Percentiles rank a stretch among this genome's conserved stretches.
These are phyloP conservation scores for Pseudonitzschia multiseries DNA, from an alignment of 108 stramenopile genomes.

Conservation along the genomic window DNA sequence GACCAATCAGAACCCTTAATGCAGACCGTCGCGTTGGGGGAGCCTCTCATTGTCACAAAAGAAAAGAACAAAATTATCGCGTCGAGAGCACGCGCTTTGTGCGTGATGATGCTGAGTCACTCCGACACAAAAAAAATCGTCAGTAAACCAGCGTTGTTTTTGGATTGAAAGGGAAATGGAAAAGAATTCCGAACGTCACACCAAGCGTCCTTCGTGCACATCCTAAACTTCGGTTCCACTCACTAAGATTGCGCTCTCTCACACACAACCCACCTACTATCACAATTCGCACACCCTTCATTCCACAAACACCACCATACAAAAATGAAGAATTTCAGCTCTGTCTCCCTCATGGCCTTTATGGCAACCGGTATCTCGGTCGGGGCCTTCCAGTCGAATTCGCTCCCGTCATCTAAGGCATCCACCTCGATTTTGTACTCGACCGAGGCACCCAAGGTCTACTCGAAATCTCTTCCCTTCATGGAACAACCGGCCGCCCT, in stretches of 20 bases:
- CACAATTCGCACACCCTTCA: neutral
- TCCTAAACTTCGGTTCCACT: neutral
- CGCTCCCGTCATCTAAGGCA: neutral
- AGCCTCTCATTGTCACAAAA: neutral
- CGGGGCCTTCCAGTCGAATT: neutral
- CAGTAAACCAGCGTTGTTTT: neutral
- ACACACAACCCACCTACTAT: neutral
- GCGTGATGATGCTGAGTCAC: neutral
- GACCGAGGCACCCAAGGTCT: neutral
- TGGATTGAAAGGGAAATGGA: neutral
- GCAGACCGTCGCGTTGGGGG: neutral
- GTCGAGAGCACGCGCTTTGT: neutral
- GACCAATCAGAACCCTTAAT: neutral
- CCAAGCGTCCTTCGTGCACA: neutral
- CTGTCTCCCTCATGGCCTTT: neutral
- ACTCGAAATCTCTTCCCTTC: conserved; percentile 60
- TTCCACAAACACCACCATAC: neutral
- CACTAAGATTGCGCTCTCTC: too few relatives aligned
- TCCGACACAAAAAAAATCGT: neutral
- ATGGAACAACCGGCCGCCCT: conserved; percentile 64
- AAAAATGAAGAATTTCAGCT: neutral
- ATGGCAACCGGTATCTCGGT: neutral
- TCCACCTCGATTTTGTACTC: neutral
- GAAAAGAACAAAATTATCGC: neutral
- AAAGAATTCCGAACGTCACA: conserved; percentile 9